Evolutionary conservation across 2,329 filamentous ascomycete species (phyloP).

Genomic region (Botrytis cinerea): DNA sequence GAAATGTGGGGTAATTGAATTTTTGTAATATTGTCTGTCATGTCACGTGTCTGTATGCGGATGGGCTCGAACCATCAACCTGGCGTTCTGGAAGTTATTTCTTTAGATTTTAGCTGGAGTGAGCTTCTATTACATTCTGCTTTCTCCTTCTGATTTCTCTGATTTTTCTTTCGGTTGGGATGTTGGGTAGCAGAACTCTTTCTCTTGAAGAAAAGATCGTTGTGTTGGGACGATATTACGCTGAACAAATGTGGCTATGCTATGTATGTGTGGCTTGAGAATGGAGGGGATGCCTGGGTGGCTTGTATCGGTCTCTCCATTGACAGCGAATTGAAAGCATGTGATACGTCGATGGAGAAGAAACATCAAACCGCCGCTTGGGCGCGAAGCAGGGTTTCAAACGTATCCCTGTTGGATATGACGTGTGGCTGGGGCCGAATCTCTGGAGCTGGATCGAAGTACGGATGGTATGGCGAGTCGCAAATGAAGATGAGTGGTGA

Average conservation of each 20-base stretch:
- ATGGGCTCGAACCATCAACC: conserved; percentile 12
- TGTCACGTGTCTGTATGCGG: background rate
- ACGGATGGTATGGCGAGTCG: background rate
- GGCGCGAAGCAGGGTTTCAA: background rate
- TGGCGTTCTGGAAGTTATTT: background rate
- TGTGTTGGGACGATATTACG: background rate
- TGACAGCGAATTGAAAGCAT: background rate
- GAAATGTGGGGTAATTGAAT: background rate
- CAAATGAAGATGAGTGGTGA: background rate
- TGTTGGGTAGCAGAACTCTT: background rate
- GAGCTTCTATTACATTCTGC: background rate
- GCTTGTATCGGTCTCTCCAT: background rate
- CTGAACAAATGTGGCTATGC: conserved; percentile 1
- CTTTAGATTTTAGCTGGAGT: too few species aligned
- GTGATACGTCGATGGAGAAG: background rate
- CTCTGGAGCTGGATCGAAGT: background rate
- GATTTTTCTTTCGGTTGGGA: background rate
- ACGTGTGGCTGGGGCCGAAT: conserved; percentile 17
- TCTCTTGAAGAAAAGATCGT: background rate
- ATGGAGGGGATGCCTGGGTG: background rate
- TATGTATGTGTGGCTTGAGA: background rate
- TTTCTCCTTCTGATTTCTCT: background rate
- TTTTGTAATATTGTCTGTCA: too few species aligned
- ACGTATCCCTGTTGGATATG: conserved; percentile 12
- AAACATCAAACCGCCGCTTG: background rate